Evolutionary conservation across 2,329 filamentous ascomycete genomes (phyloP).

Genomic region (Aspergillus pseudoterreus): DNA sequence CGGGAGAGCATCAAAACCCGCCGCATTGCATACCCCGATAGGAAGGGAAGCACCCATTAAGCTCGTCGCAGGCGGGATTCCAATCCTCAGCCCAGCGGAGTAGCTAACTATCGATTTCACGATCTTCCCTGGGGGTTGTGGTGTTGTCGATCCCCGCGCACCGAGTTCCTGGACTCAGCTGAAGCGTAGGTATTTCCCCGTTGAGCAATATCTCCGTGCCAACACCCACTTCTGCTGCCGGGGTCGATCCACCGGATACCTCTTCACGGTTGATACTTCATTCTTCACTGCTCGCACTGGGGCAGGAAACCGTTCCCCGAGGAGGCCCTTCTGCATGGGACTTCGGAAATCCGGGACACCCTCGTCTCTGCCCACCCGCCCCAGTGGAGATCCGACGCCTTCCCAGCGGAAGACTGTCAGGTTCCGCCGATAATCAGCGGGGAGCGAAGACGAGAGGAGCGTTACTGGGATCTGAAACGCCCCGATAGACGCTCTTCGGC

Average conservation of each 20-base stretch:
- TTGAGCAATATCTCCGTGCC: slow-evolving; percentile 14
- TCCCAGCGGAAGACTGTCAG: neutral
- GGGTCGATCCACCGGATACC: too few species aligned
- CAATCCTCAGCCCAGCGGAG: neutral
- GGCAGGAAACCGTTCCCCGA: neutral
- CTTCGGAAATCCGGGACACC: slow-evolving; percentile 8
- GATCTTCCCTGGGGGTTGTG: neutral
- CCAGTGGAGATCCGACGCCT: neutral
- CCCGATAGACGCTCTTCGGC: neutral
- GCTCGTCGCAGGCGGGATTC: neutral
- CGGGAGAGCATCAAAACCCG: too few species aligned
- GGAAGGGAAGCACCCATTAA: too few species aligned
- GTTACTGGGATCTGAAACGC: neutral
- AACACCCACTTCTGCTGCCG: neutral
- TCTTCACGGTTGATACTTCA: too few species aligned
- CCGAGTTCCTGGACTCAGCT: neutral
- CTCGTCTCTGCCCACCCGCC: neutral
- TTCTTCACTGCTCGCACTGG: neutral
- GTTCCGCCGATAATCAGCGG: neutral
- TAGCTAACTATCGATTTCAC: neutral
- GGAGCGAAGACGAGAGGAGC: neutral
- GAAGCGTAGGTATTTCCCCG: slow-evolving; percentile 2
- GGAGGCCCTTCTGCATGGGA: slow-evolving; percentile 11
- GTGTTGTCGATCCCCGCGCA: neutral
- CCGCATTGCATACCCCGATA: too few species aligned